Evolutionary conservation across 371 early-diverging fungal genomes (phyloP).

Genomic region (Actinomucor elegans): DNA sequence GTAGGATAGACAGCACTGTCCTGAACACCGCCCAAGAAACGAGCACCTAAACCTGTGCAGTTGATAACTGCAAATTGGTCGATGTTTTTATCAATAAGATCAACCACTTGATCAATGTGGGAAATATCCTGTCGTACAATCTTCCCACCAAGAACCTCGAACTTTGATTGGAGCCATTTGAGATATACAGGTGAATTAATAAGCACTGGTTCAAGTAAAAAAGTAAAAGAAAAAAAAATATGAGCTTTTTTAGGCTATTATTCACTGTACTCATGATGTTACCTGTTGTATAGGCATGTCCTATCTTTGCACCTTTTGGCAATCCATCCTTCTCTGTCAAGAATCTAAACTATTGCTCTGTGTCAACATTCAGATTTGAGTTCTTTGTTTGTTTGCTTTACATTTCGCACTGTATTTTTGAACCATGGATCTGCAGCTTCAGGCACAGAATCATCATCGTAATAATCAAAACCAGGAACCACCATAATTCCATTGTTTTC

Average conservation of each 20-base stretch:
- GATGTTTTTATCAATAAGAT: constrained; percentile 10
- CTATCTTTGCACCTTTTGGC: constrained; percentile 48
- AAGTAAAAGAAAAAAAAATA: too few relatives aligned
- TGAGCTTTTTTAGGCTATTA: too few relatives aligned
- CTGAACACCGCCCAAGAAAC: constrained; percentile 65
- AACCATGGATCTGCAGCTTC: constrained; percentile 55
- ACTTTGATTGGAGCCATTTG: constrained; percentile 56
- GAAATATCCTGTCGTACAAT: constrained; percentile 38
- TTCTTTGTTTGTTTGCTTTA: too few relatives aligned
- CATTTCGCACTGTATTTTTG: constrained; percentile 47
- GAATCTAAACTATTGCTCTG: constrained; percentile 21
- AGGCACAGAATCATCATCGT: constrained; percentile 34
- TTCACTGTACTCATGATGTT: too few relatives aligned
- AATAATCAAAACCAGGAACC: constrained; percentile 43
- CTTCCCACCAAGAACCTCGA: constrained; percentile 55
- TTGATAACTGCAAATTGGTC: constrained; percentile 60
- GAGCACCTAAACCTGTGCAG: constrained; percentile 73
- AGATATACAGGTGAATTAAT: constrained; percentile 68
- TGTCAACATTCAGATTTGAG: too few relatives aligned
- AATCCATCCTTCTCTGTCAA: constrained; percentile 26
- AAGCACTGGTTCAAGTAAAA: too few relatives aligned
- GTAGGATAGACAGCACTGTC: constrained; percentile 69
- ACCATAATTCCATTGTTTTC: constrained; percentile 49
- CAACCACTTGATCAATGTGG: constrained; percentile 51
- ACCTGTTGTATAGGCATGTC: constrained; percentile 57